A percentile compares a stretch with the other conserved stretches of the same genome.
Evolutionary conservation across 2,329 filamentous ascomycete genomes (phyloP).

Genomic region (Aureobasidium pullulans): DNA sequence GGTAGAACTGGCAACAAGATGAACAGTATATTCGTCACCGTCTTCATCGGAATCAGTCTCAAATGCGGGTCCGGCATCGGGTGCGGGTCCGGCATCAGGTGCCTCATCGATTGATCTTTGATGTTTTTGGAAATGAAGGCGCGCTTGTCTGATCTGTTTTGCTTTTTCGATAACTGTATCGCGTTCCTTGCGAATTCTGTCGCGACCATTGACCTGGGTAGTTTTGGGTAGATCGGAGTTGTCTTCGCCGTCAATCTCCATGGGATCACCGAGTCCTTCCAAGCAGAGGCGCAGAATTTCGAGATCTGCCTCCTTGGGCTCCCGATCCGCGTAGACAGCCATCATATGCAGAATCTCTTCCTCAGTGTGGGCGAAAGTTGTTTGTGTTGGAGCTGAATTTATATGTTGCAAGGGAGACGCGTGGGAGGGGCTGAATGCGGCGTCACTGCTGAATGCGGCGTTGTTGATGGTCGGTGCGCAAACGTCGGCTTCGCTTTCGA

Average conservation of each 20-base stretch:
- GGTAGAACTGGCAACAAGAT: not conserved
- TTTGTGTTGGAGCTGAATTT: not conserved
- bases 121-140: not conserved
- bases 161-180: not conserved
- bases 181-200: not conserved
- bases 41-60: not conserved
- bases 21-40: not conserved
- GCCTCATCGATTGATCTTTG: not conserved
- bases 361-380: not conserved
- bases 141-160: not conserved
- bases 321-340: not conserved
- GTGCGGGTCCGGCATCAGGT: not conserved
- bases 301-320: not conserved
- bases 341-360: not conserved
- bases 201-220: not conserved
- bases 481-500: not conserved
- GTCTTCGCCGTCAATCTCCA: not conserved
- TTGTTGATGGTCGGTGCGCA: not conserved
- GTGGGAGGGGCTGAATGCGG: not conserved
- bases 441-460: not conserved
- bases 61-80: not conserved
- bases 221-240: not conserved
- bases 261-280: not conserved
- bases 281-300: not conserved
- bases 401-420: not conserved